Percentiles rank a stretch among this genome's conserved stretches.
These are phyloP conservation scores for Dothistroma pini DNA, from an alignment of 2,329 filamentous ascomycete genomes.

Conservation along the genomic window DNA sequence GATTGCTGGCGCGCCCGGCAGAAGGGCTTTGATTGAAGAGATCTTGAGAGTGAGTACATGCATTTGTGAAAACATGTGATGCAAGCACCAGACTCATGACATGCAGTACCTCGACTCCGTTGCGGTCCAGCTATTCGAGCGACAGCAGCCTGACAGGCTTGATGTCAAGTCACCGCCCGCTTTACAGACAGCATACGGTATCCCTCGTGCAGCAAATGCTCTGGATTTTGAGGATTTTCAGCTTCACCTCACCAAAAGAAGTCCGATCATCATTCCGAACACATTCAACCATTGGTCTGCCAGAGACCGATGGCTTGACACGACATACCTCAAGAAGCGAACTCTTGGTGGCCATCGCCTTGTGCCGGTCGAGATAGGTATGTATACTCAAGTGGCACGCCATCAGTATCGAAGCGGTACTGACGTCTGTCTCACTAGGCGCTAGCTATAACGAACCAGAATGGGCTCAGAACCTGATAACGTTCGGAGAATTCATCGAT, in stretches of 20 bases:
- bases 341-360: conserved; percentile 75
- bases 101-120: neutral
- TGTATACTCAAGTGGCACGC: neutral
- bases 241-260: conserved; percentile 23
- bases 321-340: conserved; percentile 66
- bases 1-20: conserved; percentile 62
- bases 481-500: conserved; percentile 67
- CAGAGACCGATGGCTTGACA: conserved; percentile 68
- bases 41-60: conserved; percentile 44
- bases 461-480: conserved; percentile 79
- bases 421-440: conserved; percentile 55
- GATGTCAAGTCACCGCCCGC: conserved; percentile 8
- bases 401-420: conserved; percentile 54
- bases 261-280: conserved; percentile 66
- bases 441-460: conserved; percentile 79
- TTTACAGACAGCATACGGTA: conserved; percentile 9
- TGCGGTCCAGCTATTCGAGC: neutral
- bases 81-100: neutral
- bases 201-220: conserved; percentile 11
- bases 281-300: conserved; percentile 74
- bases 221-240: conserved; percentile 31
- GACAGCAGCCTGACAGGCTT: conserved; percentile 10
- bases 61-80: neutral
- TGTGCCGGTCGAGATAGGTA: conserved; percentile 59
- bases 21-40: conserved; percentile 47